phyloP scores from a whole-genome alignment of 1,139 yeast species.

The Yamadazyma spencermartinsiae region DNA sequence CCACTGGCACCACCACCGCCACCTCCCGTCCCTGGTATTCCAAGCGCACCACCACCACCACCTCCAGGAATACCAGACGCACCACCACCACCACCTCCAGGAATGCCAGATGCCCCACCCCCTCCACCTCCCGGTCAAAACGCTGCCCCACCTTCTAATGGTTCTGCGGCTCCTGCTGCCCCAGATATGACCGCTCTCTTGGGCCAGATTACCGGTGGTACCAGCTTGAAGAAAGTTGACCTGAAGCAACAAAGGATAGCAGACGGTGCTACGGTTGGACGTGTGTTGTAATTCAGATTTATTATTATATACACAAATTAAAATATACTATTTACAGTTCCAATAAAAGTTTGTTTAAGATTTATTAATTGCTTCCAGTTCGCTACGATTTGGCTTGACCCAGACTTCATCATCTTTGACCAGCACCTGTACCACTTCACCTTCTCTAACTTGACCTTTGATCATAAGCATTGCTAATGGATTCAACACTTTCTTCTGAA shows the following conservation, averaged over 20 bases:
- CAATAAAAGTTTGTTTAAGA: not conserved
- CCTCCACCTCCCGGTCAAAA: conserved; percentile 31
- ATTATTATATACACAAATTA: conserved; percentile 3
- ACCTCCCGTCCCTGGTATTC: conserved; percentile 16
- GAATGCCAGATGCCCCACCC: conserved; percentile 21
- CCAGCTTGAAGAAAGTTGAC: conserved; percentile 48
- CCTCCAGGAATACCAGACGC: conserved; percentile 31
- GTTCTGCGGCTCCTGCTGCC: conserved; percentile 23
- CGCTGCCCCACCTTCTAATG: conserved; percentile 22
- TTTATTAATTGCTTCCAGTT: conserved; percentile 6
- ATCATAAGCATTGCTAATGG: conserved; percentile 82
- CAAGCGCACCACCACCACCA: conserved; percentile 19
- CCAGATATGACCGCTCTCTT: conserved; percentile 48
- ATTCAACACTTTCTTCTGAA: conserved; percentile 78
- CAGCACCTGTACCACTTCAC: conserved; percentile 56
- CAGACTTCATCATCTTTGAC: conserved; percentile 26
- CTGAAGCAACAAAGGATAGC: conserved; percentile 45
- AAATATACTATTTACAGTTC: conserved; percentile 2
- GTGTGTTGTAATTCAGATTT: conserved; percentile 35
- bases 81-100: conserved; percentile 26
- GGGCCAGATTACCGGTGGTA: conserved; percentile 59
- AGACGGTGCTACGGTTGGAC: conserved; percentile 49
- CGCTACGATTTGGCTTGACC: conserved; percentile 52
- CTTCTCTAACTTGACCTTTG: conserved; percentile 73
- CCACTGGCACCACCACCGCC: conserved; percentile 24